Percentiles rank a stretch among this genome's conserved stretches.
Evolutionary conservation across 2,329 filamentous ascomycete genomes (phyloP).

Genomic region (Cercospora sp.): DNA sequence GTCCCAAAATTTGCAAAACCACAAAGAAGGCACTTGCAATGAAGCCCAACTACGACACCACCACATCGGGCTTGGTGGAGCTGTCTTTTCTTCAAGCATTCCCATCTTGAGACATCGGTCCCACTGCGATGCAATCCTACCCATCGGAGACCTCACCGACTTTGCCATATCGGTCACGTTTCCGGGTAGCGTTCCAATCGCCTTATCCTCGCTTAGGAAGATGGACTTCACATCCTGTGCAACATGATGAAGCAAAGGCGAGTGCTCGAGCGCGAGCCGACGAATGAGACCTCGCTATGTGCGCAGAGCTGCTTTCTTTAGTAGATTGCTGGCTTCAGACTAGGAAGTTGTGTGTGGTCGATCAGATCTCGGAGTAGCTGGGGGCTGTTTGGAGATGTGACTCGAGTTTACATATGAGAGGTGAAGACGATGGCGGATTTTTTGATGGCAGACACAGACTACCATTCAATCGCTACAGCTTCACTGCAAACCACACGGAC

Average conservation of each 20-base stretch:
- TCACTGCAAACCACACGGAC: not conserved
- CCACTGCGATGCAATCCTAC: not conserved
- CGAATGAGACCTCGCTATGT: not conserved
- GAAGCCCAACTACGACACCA: not conserved
- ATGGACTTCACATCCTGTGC: not conserved
- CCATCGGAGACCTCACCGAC: not conserved
- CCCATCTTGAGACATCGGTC: not conserved
- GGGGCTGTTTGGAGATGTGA: not conserved
- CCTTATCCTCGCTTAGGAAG: not conserved
- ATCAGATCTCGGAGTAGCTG: not conserved
- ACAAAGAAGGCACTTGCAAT: not conserved
- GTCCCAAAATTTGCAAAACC: not conserved
- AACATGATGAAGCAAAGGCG: not conserved
- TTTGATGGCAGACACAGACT: not conserved
- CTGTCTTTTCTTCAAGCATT: not conserved
- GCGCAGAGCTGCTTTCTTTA: not conserved
- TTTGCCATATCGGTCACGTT: not conserved
- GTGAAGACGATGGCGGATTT: not conserved
- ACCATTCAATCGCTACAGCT: not conserved
- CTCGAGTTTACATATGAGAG: not conserved
- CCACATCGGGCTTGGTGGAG: not conserved
- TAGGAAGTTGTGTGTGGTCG: not conserved
- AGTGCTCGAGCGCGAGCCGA: not conserved
- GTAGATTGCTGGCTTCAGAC: not conserved
- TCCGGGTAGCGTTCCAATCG: not conserved